Evolutionary conservation across 805 yeast species (phyloP), one percentile per base, ranked within the genome.

Genomic region (Yarrowia sp.): DNA sequence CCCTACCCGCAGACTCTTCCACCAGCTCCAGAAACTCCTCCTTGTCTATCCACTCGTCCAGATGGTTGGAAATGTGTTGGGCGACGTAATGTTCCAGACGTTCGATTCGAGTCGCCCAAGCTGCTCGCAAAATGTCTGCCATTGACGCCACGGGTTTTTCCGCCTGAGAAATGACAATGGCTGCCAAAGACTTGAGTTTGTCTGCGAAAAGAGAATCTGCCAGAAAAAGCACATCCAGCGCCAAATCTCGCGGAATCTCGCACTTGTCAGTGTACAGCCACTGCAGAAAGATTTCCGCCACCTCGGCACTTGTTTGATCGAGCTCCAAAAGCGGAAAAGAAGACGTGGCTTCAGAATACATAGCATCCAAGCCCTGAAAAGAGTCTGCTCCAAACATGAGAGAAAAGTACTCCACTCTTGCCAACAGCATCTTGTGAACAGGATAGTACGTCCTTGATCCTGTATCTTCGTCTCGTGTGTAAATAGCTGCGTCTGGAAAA

Each of bases 101-200:
- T 65, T 85, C 88, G 54, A 87, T 77, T 38, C 87, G 76, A 0
- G 88, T 82, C 17, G 80, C 82, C 95, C 96, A 89, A 0, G 88
- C 85, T 1, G 87, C 82, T 62, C 85, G 75, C 24, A 89, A 73
- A 16, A 88, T 76, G 28, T 86, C 89, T 71, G 78, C 87, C 0
- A 85, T 76, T 21, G 82, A 76, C 0, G 68, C 68, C 64, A 78
- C 76, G 3, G 67, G 43, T 43, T 62, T 8, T 67, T 65, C 4
- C 68, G 56, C 19, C 16, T 77, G 73, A 1, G 83, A 76, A 38
- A 84, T 74, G 12, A 78, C 73, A 11, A 82, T 78, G 0, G 90
- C 86, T 43, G 90, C 85, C 78, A 85, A 77, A 1, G 86, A 81
- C 72, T 88, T 87, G 63, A 89, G 77, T 43, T 87, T 74, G n/a